A percentile compares a stretch with the other conserved stretches of the same genome.
phyloP scores from a whole-genome alignment of 441 rosid species.

The Cnidoscolus chayamansa region DNA sequence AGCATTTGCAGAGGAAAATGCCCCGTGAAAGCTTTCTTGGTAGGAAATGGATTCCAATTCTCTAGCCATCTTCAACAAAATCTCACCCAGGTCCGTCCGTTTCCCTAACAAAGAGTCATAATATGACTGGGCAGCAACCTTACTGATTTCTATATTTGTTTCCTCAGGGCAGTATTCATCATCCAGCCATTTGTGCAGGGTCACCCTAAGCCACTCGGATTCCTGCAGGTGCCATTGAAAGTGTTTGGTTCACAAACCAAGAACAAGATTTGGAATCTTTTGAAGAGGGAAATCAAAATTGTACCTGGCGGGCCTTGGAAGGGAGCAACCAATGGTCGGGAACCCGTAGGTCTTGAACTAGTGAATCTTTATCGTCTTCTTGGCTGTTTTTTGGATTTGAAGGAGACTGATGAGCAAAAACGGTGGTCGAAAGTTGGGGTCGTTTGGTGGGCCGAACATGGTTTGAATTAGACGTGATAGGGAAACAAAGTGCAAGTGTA shows the following conservation, averaged over 20 bases:
- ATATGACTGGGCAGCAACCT: slow-evolving; percentile 61
- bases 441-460: slow-evolving; percentile 10
- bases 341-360: slow-evolving; percentile 54
- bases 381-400: slow-evolving; percentile 24
- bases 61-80: slow-evolving; percentile 68
- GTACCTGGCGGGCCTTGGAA: slow-evolving; percentile 65
- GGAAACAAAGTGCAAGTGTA: slow-evolving; percentile 4
- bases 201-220: slow-evolving; percentile 76
- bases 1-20: slow-evolving; percentile 81
- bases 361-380: slow-evolving; percentile 25
- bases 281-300: background rate
- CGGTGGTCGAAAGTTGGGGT: slow-evolving; percentile 10
- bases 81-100: slow-evolving; percentile 64
- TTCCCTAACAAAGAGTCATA: slow-evolving; percentile 50
- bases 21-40: slow-evolving; percentile 87
- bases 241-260: background rate
- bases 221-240: slow-evolving; percentile 36
- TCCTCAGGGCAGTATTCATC: slow-evolving; percentile 95
- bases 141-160: slow-evolving; percentile 72
- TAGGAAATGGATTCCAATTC: slow-evolving; percentile 70
- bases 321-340: slow-evolving; percentile 65
- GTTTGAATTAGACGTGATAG: slow-evolving; percentile 8
- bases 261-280: background rate
- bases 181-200: slow-evolving; percentile 82
- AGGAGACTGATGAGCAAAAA: slow-evolving; percentile 30